Conservation (phyloP, 768 basidiomycete genomes). For the Collybia nuda region DNA sequence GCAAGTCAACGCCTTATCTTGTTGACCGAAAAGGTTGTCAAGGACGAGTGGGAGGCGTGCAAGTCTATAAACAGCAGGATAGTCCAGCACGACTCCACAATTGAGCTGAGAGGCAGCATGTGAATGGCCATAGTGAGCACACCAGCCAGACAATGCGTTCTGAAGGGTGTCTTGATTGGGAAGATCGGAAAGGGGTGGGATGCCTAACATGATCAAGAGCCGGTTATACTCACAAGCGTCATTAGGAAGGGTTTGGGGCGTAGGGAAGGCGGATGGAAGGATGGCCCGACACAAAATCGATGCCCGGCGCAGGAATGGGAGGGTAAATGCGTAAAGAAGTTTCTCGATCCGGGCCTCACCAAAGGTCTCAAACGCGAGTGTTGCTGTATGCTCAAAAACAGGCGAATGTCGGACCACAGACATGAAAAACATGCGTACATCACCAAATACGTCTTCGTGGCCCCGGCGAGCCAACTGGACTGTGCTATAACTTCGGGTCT, state of each 20-base stretch:
- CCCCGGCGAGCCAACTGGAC: conserved; percentile 42
- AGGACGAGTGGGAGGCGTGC: conserved; percentile 78
- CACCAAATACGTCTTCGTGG: conserved; percentile 77
- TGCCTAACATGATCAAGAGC: conserved; percentile 69
- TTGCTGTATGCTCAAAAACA: conserved; percentile 82
- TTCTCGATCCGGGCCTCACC: conserved; percentile 86
- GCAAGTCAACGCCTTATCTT: conserved; percentile 75
- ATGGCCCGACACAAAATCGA: conserved; percentile 83
- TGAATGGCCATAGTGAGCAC: conserved; percentile 82
- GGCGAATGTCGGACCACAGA: conserved; percentile 89
- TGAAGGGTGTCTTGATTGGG: conserved; percentile 86
- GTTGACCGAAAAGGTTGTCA: conserved; percentile 79
- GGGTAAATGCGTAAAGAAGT: conserved; percentile 81
- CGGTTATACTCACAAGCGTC: conserved; percentile 71
- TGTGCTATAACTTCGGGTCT: conserved; percentile 56
- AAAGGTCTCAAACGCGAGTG: conserved; percentile 74
- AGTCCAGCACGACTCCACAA: conserved; percentile 80
- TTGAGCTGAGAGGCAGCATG: conserved; percentile 78
- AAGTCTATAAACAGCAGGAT: conserved; percentile 80
- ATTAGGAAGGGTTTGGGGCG: conserved; percentile 35
- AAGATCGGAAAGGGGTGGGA: conserved; percentile 77
- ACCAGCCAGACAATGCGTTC: conserved; percentile 88
- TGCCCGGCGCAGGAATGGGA: conserved; percentile 89
- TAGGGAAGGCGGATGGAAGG: conserved; percentile 62
- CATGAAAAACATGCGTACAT: conserved; percentile 87